A percentile compares a stretch with the other conserved stretches of the same genome.
These are phyloP conservation scores for Penicillium vulpinum DNA, from an alignment of 2,329 filamentous ascomycete genomes.

Conservation along the genomic window DNA sequence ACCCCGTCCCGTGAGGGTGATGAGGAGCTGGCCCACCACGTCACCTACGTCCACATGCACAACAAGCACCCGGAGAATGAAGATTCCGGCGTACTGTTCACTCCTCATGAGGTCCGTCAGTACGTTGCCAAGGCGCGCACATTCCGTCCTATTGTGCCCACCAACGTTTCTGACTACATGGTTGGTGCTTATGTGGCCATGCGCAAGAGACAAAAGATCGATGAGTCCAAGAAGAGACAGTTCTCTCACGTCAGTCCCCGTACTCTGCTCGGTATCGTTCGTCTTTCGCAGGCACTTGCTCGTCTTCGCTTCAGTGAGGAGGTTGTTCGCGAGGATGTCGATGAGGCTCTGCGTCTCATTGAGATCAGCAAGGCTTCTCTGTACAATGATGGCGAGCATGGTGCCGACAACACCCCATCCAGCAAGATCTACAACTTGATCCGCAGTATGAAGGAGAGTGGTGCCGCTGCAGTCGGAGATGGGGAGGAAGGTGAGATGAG, in stretches of 20 bases:
- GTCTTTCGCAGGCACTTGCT: slow-evolving; percentile 89
- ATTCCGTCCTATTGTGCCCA: slow-evolving; percentile 83
- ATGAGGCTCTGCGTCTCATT: slow-evolving; percentile 86
- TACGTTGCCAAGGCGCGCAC: slow-evolving; percentile 92
- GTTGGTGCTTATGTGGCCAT: slow-evolving; percentile 95
- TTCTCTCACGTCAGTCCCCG: slow-evolving; percentile 93
- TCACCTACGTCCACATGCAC: slow-evolving; percentile 96
- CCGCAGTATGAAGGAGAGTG: slow-evolving; percentile 79
- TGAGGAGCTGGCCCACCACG: slow-evolving; percentile 91
- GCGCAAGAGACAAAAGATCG: slow-evolving; percentile 85
- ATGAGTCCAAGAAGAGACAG: slow-evolving; percentile 86
- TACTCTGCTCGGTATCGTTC: slow-evolving; percentile 88
- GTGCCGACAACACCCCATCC: slow-evolving; percentile 73
- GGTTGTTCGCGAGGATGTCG: slow-evolving; percentile 89
- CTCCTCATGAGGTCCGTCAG: slow-evolving; percentile 88
- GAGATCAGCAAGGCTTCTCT: slow-evolving; percentile 93
- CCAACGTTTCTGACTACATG: slow-evolving; percentile 89
- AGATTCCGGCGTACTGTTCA: slow-evolving; percentile 72
- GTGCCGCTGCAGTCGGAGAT: slow-evolving; percentile 75
- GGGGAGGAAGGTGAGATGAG: slow-evolving; percentile 75
- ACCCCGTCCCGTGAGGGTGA: slow-evolving; percentile 86
- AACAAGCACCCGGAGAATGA: slow-evolving; percentile 83
- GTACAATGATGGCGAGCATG: slow-evolving; percentile 66
- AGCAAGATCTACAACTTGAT: slow-evolving; percentile 95
- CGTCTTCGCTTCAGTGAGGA: slow-evolving; percentile 83